These are phyloP conservation scores for Miscanthus lutarioriparius DNA, from an alignment of 176 grass and related monocot species.

Conservation along the genomic window DNA sequence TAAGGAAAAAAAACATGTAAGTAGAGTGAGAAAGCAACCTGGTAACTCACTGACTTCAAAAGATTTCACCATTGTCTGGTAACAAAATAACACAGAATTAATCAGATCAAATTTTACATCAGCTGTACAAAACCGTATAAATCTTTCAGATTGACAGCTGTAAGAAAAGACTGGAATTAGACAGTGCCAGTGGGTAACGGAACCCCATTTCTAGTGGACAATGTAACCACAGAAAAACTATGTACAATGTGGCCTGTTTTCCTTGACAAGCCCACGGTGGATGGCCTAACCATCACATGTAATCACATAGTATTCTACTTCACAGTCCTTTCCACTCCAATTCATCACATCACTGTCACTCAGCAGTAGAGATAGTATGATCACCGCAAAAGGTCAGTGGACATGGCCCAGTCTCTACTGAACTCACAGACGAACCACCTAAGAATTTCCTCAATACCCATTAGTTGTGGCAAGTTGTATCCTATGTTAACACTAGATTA, in stretches of 20 bases:
- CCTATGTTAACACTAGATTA: not conserved
- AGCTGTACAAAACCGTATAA: not conserved
- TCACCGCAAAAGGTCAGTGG: not conserved
- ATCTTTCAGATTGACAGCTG: not conserved
- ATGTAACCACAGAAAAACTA: not conserved
- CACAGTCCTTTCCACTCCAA: not conserved
- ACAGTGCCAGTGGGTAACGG: not conserved
- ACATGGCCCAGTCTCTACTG: not conserved
- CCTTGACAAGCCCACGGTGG: not conserved
- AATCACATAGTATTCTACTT: not conserved
- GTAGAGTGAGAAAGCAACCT: conserved; percentile 38
- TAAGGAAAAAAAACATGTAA: not conserved
- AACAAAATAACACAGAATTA: conserved; percentile 28
- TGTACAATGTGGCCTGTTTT: not conserved
- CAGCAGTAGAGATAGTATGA: not conserved
- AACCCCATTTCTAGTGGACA: not conserved
- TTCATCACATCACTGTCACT: not conserved
- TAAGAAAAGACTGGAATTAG: not conserved
- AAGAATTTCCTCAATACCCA: not conserved
- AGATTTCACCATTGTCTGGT: conserved; percentile 91
- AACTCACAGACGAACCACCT: not conserved
- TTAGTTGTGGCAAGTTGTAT: not conserved
- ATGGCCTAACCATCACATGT: conserved; percentile 8
- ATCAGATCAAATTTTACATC: conserved; percentile 21
- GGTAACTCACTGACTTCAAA: conserved; percentile 91